phyloP scores from a whole-genome alignment of 495 filamentous ascomycete species.

The Penicillium lividum region DNA sequence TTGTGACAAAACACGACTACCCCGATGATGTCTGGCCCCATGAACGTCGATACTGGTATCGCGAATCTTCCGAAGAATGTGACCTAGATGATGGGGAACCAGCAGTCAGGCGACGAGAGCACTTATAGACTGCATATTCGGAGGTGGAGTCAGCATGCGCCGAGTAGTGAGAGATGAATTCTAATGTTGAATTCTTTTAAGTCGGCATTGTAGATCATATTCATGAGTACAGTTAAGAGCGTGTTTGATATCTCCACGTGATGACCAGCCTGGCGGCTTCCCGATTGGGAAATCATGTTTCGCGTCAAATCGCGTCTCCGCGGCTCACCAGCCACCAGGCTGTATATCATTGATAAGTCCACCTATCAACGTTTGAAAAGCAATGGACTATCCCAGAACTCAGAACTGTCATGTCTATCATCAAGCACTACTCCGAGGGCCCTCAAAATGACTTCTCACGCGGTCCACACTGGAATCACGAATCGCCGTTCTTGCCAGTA shows the following conservation, averaged over 20 bases:
- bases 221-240: background rate
- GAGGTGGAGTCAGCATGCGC: constrained; percentile 13
- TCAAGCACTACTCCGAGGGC: background rate
- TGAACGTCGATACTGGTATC: constrained; percentile 22
- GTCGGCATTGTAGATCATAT: background rate
- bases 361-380: background rate
- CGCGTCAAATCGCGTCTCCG: background rate
- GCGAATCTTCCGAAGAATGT: constrained; percentile 10
- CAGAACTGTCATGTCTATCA: background rate
- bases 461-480: constrained; percentile 6
- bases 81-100: constrained; percentile 9
- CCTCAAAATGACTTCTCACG: constrained; percentile 1
- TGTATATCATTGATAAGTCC: background rate
- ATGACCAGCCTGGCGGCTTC: background rate
- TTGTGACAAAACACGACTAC: constrained; percentile 19
- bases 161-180: background rate
- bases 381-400: background rate
- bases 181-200: background rate
- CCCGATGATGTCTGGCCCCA: constrained; percentile 17
- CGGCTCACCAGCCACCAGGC: too few relatives aligned
- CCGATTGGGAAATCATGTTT: background rate
- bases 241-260: background rate
- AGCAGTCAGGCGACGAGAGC: constrained; percentile 12
- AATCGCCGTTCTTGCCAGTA: constrained; percentile 4
- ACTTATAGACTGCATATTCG: constrained; percentile 10